Evolutionary conservation across 208 protist species (phyloP), one percentile per base, ranked within the genome.

Genomic region (Porcisia hertigi): DNA sequence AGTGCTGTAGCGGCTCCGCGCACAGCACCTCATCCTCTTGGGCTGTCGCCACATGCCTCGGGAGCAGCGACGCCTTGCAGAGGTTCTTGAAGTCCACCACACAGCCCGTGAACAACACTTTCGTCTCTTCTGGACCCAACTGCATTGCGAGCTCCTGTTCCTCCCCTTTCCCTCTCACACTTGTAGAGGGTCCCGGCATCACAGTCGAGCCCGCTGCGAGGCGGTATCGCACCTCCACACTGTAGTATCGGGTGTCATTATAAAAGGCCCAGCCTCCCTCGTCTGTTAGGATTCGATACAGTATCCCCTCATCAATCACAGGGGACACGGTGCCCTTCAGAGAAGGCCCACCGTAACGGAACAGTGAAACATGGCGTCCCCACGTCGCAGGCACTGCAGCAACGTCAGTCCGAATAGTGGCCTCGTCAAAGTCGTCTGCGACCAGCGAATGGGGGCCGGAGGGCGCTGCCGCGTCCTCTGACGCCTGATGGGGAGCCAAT

Each of bases 251-350:
- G 18, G 47, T 70, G 65, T 70, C 65, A 47, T 41, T 57, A 47
- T 70, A 92, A 62, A 92, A 92, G 69, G 86, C 83, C 90, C 90
- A 94, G n/a, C 72, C 75, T 0, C 79, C 82, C 34, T 75, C 85
- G 9, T 86, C 82, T 49, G 81, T 85, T 25, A 95, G 58, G 39
- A 95, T 81, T 52, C 87, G 86, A 76, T 89, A 95, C 23, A 93
- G 79, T 36, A 90, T 30, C 3, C 85, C 88, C 49, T 83, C 80
- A 47, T 81, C 69, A 8, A 89, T 73, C 71, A 90, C 90, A 47
- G 85, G 82, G 34, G 80, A 85, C 3, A 86, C 76, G 14, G 84
- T 77, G 12, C 88, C 88, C 14, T 73, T 75, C 47, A 86, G 66
- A 16, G 55, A 34, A 1, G 82, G 82, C 0, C 82, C 77, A 8